phyloP scores from a whole-genome alignment of 768 basidiomycete species.

The Asterophora lycoperdoides region DNA sequence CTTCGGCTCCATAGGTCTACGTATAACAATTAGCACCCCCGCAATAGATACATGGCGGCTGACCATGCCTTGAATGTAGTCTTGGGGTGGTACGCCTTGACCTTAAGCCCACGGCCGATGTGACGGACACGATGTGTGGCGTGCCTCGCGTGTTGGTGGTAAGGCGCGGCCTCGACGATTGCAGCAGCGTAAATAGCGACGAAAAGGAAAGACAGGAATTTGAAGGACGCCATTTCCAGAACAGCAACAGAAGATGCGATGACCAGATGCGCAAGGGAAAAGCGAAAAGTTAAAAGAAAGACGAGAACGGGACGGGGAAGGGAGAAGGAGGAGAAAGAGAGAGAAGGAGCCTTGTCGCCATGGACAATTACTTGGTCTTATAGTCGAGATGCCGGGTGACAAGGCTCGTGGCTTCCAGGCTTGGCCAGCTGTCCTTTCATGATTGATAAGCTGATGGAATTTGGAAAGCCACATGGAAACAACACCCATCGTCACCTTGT shows the following conservation, averaged over 20 bases:
- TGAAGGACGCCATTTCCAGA: slow-evolving; percentile 28
- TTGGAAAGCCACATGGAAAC: slow-evolving; percentile 1
- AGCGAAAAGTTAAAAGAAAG: slow-evolving; percentile 6
- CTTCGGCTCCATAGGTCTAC: slow-evolving; percentile 24
- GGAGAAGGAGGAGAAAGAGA: slow-evolving; percentile 1
- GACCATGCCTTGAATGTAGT: slow-evolving; percentile 20
- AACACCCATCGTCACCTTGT: not conserved
- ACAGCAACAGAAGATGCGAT: slow-evolving; percentile 11
- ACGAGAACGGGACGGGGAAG: not conserved
- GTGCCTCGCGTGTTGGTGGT: slow-evolving; percentile 26
- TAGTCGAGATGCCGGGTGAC: not conserved
- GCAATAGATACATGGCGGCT: not conserved
- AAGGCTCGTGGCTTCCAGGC: slow-evolving; percentile 5
- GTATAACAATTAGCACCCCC: not conserved
- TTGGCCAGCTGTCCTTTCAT: slow-evolving; percentile 4
- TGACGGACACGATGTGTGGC: slow-evolving; percentile 27
- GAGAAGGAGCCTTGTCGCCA: slow-evolving; percentile 2
- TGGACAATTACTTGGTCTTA: slow-evolving; percentile 3
- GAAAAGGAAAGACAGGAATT: slow-evolving; percentile 24
- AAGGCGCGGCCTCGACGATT: slow-evolving; percentile 26
- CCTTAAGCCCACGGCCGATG: slow-evolving; percentile 22
- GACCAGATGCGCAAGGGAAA: slow-evolving; percentile 10
- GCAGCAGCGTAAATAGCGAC: slow-evolving; percentile 19
- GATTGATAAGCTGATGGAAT: slow-evolving; percentile 8
- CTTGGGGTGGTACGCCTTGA: slow-evolving; percentile 25